Evolutionary conservation across 441 rosid genomes (phyloP).

Genomic region (Hypseocharis bilobata): DNA sequence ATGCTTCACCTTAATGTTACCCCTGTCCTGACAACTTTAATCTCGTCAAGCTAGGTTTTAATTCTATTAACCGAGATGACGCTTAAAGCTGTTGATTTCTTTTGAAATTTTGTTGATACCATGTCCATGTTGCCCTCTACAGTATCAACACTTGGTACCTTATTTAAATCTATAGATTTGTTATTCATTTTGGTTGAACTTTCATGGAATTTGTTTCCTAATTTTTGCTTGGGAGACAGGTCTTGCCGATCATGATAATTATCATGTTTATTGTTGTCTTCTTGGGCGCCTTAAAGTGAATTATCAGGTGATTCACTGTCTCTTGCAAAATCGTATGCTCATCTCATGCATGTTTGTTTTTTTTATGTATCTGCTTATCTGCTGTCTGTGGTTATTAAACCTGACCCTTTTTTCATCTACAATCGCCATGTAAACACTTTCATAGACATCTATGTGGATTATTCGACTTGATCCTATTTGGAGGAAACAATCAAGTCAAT

Average conservation of each 20-base stretch:
- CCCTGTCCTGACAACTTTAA: too few relatives aligned
- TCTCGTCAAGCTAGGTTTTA: neutral
- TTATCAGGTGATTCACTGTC: conserved; percentile 57
- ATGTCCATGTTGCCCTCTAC: neutral
- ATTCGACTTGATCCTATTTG: neutral
- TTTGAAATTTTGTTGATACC: neutral
- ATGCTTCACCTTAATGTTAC: too few relatives aligned
- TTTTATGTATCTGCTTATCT: neutral
- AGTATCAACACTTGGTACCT: conserved; percentile 1
- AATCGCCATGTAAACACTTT: neutral
- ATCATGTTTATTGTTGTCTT: conserved; percentile 96
- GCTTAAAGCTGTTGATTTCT: neutral
- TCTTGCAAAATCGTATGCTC: neutral
- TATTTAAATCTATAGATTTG: neutral
- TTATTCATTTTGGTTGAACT: neutral
- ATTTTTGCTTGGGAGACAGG: conserved; percentile 40
- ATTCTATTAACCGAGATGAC: neutral
- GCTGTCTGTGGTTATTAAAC: neutral
- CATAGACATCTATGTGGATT: neutral
- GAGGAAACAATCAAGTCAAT: neutral
- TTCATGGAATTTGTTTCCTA: neutral
- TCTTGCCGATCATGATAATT: conserved; percentile 98
- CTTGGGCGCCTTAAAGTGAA: conserved; percentile 93
- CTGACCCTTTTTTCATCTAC: neutral
- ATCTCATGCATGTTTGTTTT: neutral